Percentiles rank a stretch among this genome's conserved stretches.
Conservation (phyloP, 2,329 filamentous ascomycete species). For the Penicillium sp. region DNA sequence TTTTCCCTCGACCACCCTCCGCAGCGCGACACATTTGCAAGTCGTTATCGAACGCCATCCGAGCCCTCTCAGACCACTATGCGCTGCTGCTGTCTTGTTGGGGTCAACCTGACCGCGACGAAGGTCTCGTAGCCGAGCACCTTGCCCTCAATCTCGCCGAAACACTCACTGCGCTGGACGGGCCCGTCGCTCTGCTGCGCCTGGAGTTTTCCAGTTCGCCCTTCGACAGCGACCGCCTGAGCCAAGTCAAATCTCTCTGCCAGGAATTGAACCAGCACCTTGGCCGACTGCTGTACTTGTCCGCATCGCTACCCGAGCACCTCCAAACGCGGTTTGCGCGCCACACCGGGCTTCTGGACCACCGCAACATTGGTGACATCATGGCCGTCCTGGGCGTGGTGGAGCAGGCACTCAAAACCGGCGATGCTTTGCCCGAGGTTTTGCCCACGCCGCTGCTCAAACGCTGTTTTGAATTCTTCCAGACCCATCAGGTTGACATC, state of each 20-base stretch:
- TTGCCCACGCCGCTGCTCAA: slow-evolving; percentile 49
- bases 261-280: slow-evolving; percentile 36
- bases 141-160: slow-evolving; percentile 35
- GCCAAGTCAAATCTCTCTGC: slow-evolving; percentile 33
- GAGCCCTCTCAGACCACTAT: slow-evolving; percentile 50
- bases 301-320: slow-evolving; percentile 35
- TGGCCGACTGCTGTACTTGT: slow-evolving; percentile 36
- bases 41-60: slow-evolving; percentile 46
- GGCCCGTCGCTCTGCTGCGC: slow-evolving; percentile 34
- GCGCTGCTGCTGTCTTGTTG: slow-evolving; percentile 50
- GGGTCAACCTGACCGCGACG: slow-evolving; percentile 29
- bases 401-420: slow-evolving; percentile 50
- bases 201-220: slow-evolving; percentile 42
- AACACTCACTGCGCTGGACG: slow-evolving; percentile 32
- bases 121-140: slow-evolving; percentile 29
- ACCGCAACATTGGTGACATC: slow-evolving; percentile 48
- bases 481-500: slow-evolving; percentile 18
- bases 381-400: slow-evolving; percentile 52
- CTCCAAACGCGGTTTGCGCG: slow-evolving; percentile 43
- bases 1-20: slow-evolving; percentile 50
- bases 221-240: slow-evolving; percentile 37
- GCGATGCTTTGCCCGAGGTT: slow-evolving; percentile 48
- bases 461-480: slow-evolving; percentile 32
- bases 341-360: slow-evolving; percentile 43
- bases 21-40: slow-evolving; percentile 47